Evolutionary conservation across 192 early-diverging fungal species (phyloP).

Genomic region (Obelidium mucronatum): DNA sequence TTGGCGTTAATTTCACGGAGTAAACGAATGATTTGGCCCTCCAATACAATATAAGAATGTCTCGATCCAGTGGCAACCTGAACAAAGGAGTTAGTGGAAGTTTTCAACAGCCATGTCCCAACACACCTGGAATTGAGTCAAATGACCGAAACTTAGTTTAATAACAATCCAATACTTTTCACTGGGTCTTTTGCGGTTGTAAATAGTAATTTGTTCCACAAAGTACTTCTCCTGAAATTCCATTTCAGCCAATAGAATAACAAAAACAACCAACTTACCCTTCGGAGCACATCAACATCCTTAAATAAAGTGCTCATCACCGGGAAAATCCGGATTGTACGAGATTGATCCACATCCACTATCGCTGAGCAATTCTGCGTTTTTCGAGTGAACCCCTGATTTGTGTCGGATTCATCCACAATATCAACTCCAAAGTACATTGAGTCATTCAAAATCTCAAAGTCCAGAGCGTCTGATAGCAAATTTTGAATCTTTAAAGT

Average conservation of each 20-base stretch:
- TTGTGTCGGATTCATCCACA: background rate
- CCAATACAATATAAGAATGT: conserved; percentile 67
- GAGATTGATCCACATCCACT: conserved; percentile 21
- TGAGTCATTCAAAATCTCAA: conserved; percentile 74
- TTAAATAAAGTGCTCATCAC: conserved; percentile 50
- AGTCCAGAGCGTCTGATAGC: conserved; percentile 61
- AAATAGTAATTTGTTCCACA: conserved; percentile 75
- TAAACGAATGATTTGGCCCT: conserved; percentile 68
- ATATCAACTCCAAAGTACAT: conserved; percentile 74
- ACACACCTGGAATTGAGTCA: conserved; percentile 71
- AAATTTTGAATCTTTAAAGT: conserved; percentile 64
- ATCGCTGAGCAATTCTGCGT: conserved; percentile 17
- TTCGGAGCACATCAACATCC: conserved; percentile 65
- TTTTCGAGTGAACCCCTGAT: background rate
- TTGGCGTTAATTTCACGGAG: conserved; percentile 65
- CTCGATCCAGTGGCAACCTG: conserved; percentile 72
- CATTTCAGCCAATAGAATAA: background rate
- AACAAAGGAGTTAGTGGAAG: background rate
- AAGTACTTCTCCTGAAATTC: conserved; percentile 72
- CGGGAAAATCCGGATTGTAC: conserved; percentile 11
- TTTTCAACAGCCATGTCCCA: conserved; percentile 7
- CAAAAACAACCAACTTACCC: conserved; percentile 49
- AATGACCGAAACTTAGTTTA: conserved; percentile 72
- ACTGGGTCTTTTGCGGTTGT: conserved; percentile 70
- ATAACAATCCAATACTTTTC: conserved; percentile 74